Evolutionary conservation across 139 green algal species (phyloP).

Genomic region (Dunaliella primolecta): DNA sequence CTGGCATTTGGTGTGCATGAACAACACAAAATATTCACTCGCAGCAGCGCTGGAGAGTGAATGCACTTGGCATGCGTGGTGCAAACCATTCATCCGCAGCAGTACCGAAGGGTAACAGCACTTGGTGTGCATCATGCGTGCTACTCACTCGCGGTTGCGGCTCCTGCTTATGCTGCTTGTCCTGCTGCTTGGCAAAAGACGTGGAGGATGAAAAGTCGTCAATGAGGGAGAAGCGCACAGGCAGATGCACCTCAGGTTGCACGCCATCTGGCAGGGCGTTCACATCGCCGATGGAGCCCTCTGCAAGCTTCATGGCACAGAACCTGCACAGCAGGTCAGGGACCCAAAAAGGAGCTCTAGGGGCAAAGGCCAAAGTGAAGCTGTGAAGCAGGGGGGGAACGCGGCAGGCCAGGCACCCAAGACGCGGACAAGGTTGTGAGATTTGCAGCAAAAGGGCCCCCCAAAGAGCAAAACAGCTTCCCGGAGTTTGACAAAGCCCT

Average conservation of each 20-base stretch:
- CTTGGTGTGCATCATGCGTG: no score
- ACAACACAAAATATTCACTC: not conserved
- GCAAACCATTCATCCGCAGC: no score
- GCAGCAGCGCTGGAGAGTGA: not conserved
- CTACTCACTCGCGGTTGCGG: not conserved
- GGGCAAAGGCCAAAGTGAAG: no score
- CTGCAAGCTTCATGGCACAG: slow-evolving; percentile 93
- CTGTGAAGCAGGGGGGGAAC: not conserved
- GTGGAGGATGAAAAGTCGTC: not conserved
- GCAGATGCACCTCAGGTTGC: not conserved
- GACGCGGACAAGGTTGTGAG: not conserved
- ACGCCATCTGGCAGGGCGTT: slow-evolving; percentile 46
- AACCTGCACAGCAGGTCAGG: slow-evolving; percentile 47
- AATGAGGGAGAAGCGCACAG: not conserved
- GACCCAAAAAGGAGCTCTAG: not conserved
- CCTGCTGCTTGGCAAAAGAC: not conserved
- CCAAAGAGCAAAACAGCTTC: no score
- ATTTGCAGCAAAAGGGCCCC: no score
- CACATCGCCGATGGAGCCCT: slow-evolving; percentile 83
- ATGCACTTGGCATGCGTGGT: no score
- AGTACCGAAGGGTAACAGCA: no score
- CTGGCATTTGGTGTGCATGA: no score
- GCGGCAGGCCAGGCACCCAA: not conserved
- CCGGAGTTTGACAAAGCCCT: no score
- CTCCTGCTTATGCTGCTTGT: not conserved